Base-by-base conservation (phyloP, 331 rosid species). In the Ulmus americana region DNA sequence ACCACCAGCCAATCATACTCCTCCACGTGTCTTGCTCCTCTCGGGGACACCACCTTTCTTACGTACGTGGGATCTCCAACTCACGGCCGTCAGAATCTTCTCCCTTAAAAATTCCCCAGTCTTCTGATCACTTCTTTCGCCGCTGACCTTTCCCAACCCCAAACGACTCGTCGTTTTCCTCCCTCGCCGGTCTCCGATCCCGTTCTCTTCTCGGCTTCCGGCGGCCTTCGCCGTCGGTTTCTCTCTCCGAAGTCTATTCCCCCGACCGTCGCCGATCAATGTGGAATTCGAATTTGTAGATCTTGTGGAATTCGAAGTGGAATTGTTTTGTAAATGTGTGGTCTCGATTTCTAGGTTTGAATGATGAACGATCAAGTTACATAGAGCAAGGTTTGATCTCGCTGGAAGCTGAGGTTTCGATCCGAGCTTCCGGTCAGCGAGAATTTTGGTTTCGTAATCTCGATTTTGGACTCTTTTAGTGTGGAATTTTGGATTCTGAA, bases 21-120 rank as follows among this genome's bases (percentile, higher is more conserved):
- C 1, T 3, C 74, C 95, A 86, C 95, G 87, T 84, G 84, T 59
- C 70, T 2, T 12, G 7, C 74, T 1, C 63, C 48, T 42, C 63
- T 58, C 72, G 14, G 57, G 66, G 83, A 58, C 82, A 61, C 74
- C 7, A 14, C 49, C 18, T 80, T 74, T 59, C 71, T 64, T 42
- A 70, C 90, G 71, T 77, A 70, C 92, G 87, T 80, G 83, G 85
- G 94, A 79, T 86, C 91, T 78, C 72, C 69, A 80, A 66, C 86
- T 73, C 71, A 69, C 38, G 58, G 64, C 79, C 65, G 55, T 77
- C 66, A 60, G 78, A 74, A 68, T 76, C 80, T 77, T 52, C 63
- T 54, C 69, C 20, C 69, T 68, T 83, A 68, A 76, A 63, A 61
- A 54, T 62, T 59, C 61, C 61, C 60, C 65, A 72, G 61, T 72